Base-by-base conservation (phyloP, 208 protist genomes). In the Acanthamoeba culbertsoni region DNA sequence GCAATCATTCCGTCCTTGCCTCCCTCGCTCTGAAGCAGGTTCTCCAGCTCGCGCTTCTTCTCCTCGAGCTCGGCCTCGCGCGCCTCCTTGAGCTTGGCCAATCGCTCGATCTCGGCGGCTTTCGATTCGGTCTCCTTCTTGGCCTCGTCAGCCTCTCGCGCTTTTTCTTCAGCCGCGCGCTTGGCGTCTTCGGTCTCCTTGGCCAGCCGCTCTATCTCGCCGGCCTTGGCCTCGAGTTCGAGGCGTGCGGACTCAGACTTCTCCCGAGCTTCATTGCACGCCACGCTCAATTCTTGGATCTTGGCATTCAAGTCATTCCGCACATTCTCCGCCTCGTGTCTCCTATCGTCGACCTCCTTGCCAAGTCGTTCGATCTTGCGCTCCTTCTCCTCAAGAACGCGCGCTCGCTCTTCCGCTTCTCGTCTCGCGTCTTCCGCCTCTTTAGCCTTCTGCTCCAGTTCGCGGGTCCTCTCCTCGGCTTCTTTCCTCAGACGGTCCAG, bases 1-100 rank as follows among this genome's bases (percentile, higher is more conserved):
- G 12, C 73, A 40, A 84, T n/a, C 20, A 84, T 33, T 23, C 73
- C 73, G 16, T 68, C 59, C 59, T 68, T 7, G 59, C 37, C 28
- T 7, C 73, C 73, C 1, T 84, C 73, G 40, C 23, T 84, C 45
- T 46, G 73, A 1, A 84, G 23, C 16, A 84, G 3, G 43, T 55
- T 31, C n/a, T 84, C 73, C 35, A 84, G 45, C 73, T 84, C 43
- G 43, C 73, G 40, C 43, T 84, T 84, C 45, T 84, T 84, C 45
- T 84, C 73, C 73, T 84, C 73, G 59, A 68, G 59, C 37, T 68
- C 59, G 59, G 59, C 28, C 59, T 68, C 59, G 28, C 59, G 59
- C 5, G 59, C 37, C 2, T 7, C 59, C 59, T 68, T 68, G n/a
- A 37, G 59, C 2, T 31, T 23, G n/a, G 10, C 26, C 8, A 23